These are phyloP conservation scores for Salvia rosmarinus DNA, from an alignment of 257 asterid species.

Conservation along the genomic window DNA sequence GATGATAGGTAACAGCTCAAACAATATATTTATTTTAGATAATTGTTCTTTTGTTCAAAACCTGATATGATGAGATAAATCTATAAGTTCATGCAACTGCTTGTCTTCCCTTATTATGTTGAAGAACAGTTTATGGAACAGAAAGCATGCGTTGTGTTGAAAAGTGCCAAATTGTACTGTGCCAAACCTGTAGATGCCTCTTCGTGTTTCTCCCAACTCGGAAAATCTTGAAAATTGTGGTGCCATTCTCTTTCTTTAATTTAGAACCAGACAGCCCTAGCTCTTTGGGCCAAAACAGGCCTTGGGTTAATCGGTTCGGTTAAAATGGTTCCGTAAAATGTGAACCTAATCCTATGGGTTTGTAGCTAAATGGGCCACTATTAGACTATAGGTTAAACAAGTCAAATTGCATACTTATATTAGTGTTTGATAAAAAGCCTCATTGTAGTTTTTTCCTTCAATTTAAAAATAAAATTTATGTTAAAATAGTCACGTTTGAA, in stretches of 20 bases:
- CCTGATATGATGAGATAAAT: constrained; percentile 13
- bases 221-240: constrained; percentile 17
- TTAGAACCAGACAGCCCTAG: not conserved
- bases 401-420: not conserved
- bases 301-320: not conserved
- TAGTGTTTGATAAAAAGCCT: not conserved
- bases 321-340: not conserved
- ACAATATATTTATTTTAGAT: constrained; percentile 13
- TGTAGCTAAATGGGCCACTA: not conserved
- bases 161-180: not conserved
- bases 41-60: constrained; percentile 5
- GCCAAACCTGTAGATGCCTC: no score
- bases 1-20: constrained; percentile 69
- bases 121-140: not conserved
- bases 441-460: not conserved
- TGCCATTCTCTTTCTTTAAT: not conserved
- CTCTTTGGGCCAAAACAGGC: not conserved
- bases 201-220: no score
- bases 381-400: not conserved
- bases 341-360: not conserved
- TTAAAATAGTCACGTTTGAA: no score
- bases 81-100: constrained; percentile 18
- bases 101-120: constrained; percentile 17
- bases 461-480: no score
- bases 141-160: not conserved